A percentile compares a stretch with the other conserved stretches of the same genome.
phyloP scores from a whole-genome alignment of 805 yeast species.

The Pichia heedii region DNA sequence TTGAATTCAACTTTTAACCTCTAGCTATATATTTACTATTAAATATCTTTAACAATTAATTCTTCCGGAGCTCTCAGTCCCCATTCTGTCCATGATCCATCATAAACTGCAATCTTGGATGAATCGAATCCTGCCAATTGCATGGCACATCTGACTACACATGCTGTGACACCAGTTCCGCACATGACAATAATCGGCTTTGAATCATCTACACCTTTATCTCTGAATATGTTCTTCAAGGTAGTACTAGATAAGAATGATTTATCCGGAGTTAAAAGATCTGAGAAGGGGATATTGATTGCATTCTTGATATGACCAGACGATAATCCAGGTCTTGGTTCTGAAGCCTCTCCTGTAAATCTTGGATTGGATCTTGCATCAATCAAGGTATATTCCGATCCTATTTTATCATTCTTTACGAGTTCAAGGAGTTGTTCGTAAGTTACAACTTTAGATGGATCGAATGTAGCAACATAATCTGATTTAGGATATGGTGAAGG shows the following conservation, averaged over 20 bases:
- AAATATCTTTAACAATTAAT: conserved; percentile 36
- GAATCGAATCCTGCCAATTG: conserved; percentile 41
- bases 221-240: conserved; percentile 38
- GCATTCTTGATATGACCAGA: conserved; percentile 89
- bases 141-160: conserved; percentile 70
- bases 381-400: conserved; percentile 42
- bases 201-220: conserved; percentile 29
- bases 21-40: background rate
- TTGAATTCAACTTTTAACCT: conserved; percentile 10
- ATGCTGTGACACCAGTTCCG: conserved; percentile 96
- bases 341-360: conserved; percentile 73
- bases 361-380: conserved; percentile 80
- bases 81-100: conserved; percentile 90
- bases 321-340: conserved; percentile 80
- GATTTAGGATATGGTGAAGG: conserved; percentile 20
- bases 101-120: conserved; percentile 52
- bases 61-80: conserved; percentile 62
- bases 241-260: conserved; percentile 40
- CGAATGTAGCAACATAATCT: conserved; percentile 30
- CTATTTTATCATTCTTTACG: conserved; percentile 39
- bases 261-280: conserved; percentile 43
- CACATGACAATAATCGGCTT: conserved; percentile 82
- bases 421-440: conserved; percentile 60
- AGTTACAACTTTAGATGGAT: conserved; percentile 44
- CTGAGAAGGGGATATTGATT: conserved; percentile 63